These are phyloP conservation scores for Cytidiella melzeri DNA, from an alignment of 768 basidiomycete genomes.

Conservation along the genomic window DNA sequence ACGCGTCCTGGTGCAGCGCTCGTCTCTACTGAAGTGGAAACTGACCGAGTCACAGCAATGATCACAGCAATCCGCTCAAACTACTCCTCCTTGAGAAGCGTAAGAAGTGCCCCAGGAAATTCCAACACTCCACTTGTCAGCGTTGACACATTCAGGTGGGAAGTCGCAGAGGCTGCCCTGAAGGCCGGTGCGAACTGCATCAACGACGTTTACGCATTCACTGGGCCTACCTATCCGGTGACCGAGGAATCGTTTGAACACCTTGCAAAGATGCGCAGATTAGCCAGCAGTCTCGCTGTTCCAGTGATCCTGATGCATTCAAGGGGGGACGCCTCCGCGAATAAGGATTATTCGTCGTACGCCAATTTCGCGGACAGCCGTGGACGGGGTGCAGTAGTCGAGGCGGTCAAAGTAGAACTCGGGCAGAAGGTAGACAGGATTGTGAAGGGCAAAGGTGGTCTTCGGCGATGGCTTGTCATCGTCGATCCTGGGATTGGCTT, in stretches of 20 bases:
- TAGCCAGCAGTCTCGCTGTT: slow-evolving; percentile 57
- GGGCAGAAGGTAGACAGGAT: slow-evolving; percentile 59
- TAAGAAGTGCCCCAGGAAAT: slow-evolving; percentile 17
- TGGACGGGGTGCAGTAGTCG: slow-evolving; percentile 42
- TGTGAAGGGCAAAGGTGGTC: slow-evolving; percentile 60
- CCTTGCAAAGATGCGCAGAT: slow-evolving; percentile 55
- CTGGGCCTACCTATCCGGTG: slow-evolving; percentile 49
- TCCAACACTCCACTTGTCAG: slow-evolving; percentile 48
- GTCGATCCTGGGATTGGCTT: slow-evolving; percentile 94
- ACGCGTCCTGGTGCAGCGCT: slow-evolving; percentile 77
- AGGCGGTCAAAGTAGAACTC: slow-evolving; percentile 67
- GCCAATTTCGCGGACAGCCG: slow-evolving; percentile 32
- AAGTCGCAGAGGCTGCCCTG: slow-evolving; percentile 71
- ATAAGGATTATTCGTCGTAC: slow-evolving; percentile 60
- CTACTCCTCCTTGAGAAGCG: too few relatives aligned
- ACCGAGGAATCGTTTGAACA: slow-evolving; percentile 29
- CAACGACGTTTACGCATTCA: slow-evolving; percentile 86
- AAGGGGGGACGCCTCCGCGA: slow-evolving; percentile 69
- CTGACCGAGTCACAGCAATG: slow-evolving; percentile 63
- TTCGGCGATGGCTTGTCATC: slow-evolving; percentile 84
- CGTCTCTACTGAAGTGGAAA: slow-evolving; percentile 66
- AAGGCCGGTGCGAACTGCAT: slow-evolving; percentile 85
- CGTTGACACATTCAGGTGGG: slow-evolving; percentile 83
- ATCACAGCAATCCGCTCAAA: slow-evolving; percentile 57
- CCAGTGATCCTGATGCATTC: slow-evolving; percentile 96